Conservation (phyloP, 2,329 filamentous ascomycete species). For the Arthrobotrys sphaeroides region DNA sequence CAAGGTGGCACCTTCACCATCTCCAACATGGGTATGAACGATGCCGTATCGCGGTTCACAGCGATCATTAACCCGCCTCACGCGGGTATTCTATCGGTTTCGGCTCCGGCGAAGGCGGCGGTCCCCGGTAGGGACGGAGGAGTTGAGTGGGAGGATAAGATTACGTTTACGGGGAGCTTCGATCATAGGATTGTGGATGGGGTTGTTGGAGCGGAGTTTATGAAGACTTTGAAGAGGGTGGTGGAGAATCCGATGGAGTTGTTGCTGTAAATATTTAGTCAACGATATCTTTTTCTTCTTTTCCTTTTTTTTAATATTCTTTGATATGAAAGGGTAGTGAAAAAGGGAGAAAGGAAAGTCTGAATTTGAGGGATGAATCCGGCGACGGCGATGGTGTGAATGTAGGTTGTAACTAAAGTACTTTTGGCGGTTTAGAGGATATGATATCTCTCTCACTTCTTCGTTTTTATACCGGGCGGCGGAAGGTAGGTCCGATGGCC, state of each 20-base stretch:
- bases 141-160: slow-evolving; percentile 94
- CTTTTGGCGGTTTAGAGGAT: no score
- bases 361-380: no score
- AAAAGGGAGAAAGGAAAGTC: no score
- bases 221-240: slow-evolving; percentile 95
- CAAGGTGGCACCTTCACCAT: slow-evolving; percentile 99
- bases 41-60: slow-evolving; percentile 94
- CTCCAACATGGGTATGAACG: slow-evolving; percentile 99
- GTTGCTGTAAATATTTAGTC: slow-evolving; percentile 77
- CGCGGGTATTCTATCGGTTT: slow-evolving; percentile 91
- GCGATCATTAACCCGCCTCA: slow-evolving; percentile 99
- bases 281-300: neutral
- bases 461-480: neutral
- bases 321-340: neutral
- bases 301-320: neutral
- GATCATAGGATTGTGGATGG: slow-evolving; percentile 96
- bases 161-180: slow-evolving; percentile 92
- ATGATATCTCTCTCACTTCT: neutral
- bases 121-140: slow-evolving; percentile 86
- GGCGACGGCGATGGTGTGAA: no score
- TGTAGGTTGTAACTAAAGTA: no score
- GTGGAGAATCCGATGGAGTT: slow-evolving; percentile 97
- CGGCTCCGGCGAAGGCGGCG: slow-evolving; percentile 94
- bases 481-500: neutral
- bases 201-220: slow-evolving; percentile 94